A percentile compares a stretch with the other conserved stretches of the same genome.
phyloP scores from a whole-genome alignment of 257 asterid species.

The Solanum dulcamara region DNA sequence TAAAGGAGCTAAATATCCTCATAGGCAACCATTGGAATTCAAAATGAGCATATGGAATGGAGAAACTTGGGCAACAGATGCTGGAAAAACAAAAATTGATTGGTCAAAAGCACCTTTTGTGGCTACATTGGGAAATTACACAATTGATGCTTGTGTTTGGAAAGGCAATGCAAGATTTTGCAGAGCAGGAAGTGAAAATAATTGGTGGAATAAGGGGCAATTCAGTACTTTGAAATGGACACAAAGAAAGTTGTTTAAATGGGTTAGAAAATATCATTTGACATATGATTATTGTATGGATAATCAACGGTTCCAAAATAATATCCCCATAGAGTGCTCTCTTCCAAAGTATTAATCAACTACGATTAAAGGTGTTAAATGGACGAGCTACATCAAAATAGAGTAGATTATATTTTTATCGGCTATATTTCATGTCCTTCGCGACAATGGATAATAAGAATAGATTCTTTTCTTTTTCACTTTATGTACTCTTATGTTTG shows the following conservation, averaged over 20 bases:
- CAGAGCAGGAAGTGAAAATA: conserved; percentile 18
- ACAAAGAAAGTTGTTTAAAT: conserved; percentile 52
- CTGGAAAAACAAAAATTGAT: conserved; percentile 48
- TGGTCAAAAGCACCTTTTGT: conserved; percentile 69
- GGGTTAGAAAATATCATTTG: conserved; percentile 54
- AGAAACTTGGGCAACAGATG: conserved; percentile 67
- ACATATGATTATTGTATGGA: conserved; percentile 74
- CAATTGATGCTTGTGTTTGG: conserved; percentile 72
- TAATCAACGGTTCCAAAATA: conserved; percentile 40
- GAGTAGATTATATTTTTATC: neutral
- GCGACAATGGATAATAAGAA: neutral
- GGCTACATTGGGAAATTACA: conserved; percentile 35
- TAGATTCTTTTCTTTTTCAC: neutral
- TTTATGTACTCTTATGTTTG: neutral
- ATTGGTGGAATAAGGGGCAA: conserved; percentile 69
- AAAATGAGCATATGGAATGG: conserved; percentile 60
- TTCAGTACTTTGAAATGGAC: conserved; percentile 35
- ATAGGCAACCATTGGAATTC: conserved; percentile 50
- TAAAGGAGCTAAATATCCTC: conserved; percentile 57
- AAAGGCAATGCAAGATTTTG: conserved; percentile 37
- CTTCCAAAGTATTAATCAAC: conserved; percentile 52
- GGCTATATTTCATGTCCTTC: neutral
- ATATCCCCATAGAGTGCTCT: conserved; percentile 58
- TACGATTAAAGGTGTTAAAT: neutral
- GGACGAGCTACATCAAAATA: neutral